phyloP scores from a whole-genome alignment of 805 yeast species.

The Kodamaea kaohsiungensis region DNA sequence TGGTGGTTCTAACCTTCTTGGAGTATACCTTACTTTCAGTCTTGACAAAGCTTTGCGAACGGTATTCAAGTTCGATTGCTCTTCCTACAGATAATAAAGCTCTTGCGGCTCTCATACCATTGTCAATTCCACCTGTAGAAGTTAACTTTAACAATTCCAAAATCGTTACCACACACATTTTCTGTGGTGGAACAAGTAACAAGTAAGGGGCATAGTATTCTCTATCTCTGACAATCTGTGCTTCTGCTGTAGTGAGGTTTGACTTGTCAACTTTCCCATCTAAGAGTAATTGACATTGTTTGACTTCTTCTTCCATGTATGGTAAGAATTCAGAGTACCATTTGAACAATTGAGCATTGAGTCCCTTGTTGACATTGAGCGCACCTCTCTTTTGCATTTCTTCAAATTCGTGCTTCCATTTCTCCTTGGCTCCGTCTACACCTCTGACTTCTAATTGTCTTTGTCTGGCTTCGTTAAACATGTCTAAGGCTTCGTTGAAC shows the following conservation, averaged over 20 bases:
- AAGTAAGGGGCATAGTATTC: constrained; percentile 76
- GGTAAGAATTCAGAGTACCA: constrained; percentile 84
- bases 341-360: constrained; percentile 75
- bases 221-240: constrained; percentile 42
- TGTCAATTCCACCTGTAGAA: constrained; percentile 71
- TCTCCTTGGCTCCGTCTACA: constrained; percentile 79
- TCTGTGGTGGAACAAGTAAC: constrained; percentile 70
- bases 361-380: constrained; percentile 51
- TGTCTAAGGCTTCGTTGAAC: constrained; percentile 69
- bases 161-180: constrained; percentile 80
- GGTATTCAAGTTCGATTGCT: constrained; percentile 82
- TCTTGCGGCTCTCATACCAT: constrained; percentile 82
- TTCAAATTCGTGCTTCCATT: constrained; percentile 86
- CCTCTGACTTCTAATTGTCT: constrained; percentile 73
- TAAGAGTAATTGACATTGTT: constrained; percentile 50
- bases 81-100: constrained; percentile 81
- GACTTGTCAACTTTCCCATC: constrained; percentile 22
- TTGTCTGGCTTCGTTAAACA: constrained; percentile 76
- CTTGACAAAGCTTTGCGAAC: constrained; percentile 63
- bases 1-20: constrained; percentile 44
- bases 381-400: constrained; percentile 61
- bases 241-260: constrained; percentile 18
- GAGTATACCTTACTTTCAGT: constrained; percentile 54
- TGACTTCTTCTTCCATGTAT: constrained; percentile 64
- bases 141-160: constrained; percentile 75